A percentile compares a stretch with the other conserved stretches of the same genome.
phyloP scores from a whole-genome alignment of 116 monocot species.

The Trichopus zeylanicus region DNA sequence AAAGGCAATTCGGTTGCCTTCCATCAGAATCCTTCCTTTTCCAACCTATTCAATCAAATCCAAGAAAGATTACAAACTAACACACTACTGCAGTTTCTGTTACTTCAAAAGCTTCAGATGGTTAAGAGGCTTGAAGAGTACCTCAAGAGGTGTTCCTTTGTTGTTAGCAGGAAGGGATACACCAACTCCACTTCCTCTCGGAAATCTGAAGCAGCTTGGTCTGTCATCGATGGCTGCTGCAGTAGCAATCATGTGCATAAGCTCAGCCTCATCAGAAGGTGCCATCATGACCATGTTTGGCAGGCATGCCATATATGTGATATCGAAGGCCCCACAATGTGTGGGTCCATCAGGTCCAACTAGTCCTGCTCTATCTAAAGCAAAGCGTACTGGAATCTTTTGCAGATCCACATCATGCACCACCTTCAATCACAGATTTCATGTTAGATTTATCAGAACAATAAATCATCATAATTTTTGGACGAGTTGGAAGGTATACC shows the following conservation, averaged over 20 bases:
- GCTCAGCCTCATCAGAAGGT: slow-evolving; percentile 60
- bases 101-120: neutral
- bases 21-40: slow-evolving; percentile 56
- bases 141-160: slow-evolving; percentile 65
- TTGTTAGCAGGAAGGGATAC: slow-evolving; percentile 32
- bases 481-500: slow-evolving; percentile 9
- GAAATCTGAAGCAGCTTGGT: slow-evolving; percentile 70
- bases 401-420: slow-evolving; percentile 78
- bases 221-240: slow-evolving; percentile 65
- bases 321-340: slow-evolving; percentile 70
- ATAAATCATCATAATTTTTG: neutral
- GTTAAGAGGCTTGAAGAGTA: slow-evolving; percentile 8
- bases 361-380: slow-evolving; percentile 56
- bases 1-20: slow-evolving; percentile 54
- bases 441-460: neutral
- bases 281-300: slow-evolving; percentile 86
- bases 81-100: neutral
- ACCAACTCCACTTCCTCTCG: slow-evolving; percentile 54
- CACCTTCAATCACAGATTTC: slow-evolving; percentile 26
- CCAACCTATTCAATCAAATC: slow-evolving; percentile 30
- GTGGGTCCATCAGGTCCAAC: slow-evolving; percentile 76
- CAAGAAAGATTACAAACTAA: neutral
- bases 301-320: slow-evolving; percentile 64
- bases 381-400: slow-evolving; percentile 57
- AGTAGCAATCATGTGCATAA: slow-evolving; percentile 77